Evolutionary conservation across 352 stramenopile species (phyloP), one percentile per base, ranked within the genome.

Genomic region (Globisporangium orthogonon): DNA sequence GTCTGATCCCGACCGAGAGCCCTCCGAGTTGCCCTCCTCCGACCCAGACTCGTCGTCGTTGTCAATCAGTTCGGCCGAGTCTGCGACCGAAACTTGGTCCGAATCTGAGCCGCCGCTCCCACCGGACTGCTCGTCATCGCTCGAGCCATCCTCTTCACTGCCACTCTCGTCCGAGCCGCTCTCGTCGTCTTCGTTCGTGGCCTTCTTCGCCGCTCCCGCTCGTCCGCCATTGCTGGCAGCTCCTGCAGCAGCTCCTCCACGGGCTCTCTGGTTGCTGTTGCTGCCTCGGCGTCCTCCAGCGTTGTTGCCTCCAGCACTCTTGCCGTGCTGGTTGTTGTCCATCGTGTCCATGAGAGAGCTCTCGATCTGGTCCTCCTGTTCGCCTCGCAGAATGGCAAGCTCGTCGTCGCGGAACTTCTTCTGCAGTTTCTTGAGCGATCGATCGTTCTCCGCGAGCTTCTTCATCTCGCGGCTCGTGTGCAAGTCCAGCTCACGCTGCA

Each of bases 331-430:
- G 65, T 66, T 71, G 54, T 59, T 71, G 41, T 77, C 65, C 49
- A 64, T 67, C 1, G 58, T 44, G 41, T 78, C 73, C 37, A 87
- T 53, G 60, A 90, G 73, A 40, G 75, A 76, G 46, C 62, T 74
- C 18, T 91, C 83, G 44, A 83, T 76, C 46, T 86, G 74, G 47
- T 95, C 83, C 50, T 96, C 80, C 51, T 96, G 85, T 46, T 96
- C 80, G 44, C 82, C 81, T n/a, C 88, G 74, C 54, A 97, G 58
- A 55, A 97, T 91, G 43, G 75, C 72, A 37, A 96, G 65, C 62
- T 98, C 88, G 58, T 98, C 89, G 53, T 97, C 89, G 30, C 86
- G 77, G 69, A 97, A 94, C 60, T 91, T 95, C 61, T 96, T 96
- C 68, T 97, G 91, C 58, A 97, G 77, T 52, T 94, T 93, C 70